Base-by-base conservation (phyloP, 495 filamentous ascomycete species). In the Neurospora sp. region DNA sequence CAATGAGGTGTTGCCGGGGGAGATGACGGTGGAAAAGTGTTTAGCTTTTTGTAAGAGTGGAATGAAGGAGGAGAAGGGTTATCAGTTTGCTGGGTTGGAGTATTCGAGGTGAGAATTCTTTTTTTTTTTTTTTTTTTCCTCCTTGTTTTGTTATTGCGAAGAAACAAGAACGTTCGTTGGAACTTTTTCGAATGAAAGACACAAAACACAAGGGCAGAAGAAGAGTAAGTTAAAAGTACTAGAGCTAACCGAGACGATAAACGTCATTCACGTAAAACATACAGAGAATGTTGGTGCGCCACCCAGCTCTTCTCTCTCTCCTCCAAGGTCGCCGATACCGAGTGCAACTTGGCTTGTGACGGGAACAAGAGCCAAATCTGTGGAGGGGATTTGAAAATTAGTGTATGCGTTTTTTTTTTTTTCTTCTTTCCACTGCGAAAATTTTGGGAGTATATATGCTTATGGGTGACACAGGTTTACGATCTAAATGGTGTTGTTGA, bases 261-360 rank as follows among this genome's bases (percentile, higher is more conserved):
- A 35, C 31, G 31, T 35, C 31, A 35, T 35, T 35, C 31, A 35
- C 3, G 31, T 35, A 35, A 35, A 35, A 35, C 31, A 35, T 31
- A 31, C 68, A 83, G 82, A 41, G 84, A 87, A 81, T 87, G 86
- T 81, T 87, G 84, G 81, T 87, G 85, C 74, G 80, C 83, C 8
- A 74, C 81, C 37, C 70, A 71, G 3, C 42, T 87, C 8, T 80
- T 77, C 7, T 48, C 73, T 22, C 75, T 83, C 22, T 78, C 81
- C 5, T 71, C 68, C 38, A 76, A 80, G 39, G 61, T 84, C 5
- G 10, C 71, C 7, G 83, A 87, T 61, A 68, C 38, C 16, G 75
- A 42, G 0, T 87, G 86, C 79, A 76, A 85, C 71, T 70, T 83
- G 8, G 73, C 81, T 6, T 87, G 86, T 71, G 81, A 82, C 40